These are phyloP conservation scores for Diaporthe caulivora DNA, from an alignment of 2,329 filamentous ascomycete genomes.

Conservation along the genomic window DNA sequence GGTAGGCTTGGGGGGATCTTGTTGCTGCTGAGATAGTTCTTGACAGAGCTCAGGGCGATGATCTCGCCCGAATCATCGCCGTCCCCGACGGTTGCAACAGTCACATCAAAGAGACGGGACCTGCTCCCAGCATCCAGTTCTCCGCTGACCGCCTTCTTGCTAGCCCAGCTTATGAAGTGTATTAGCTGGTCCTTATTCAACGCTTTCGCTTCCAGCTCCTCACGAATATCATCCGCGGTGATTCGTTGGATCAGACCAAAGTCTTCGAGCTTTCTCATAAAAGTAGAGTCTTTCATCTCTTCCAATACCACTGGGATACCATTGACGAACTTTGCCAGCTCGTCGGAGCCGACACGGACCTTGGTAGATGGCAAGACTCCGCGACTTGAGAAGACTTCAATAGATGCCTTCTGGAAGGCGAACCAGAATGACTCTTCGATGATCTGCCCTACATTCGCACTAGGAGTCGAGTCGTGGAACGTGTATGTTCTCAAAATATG, in stretches of 20 bases:
- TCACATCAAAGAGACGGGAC: slow-evolving; percentile 80
- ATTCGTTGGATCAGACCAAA: slow-evolving; percentile 91
- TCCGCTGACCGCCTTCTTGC: slow-evolving; percentile 76
- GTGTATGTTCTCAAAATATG: slow-evolving; percentile 91
- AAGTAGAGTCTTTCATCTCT: slow-evolving; percentile 77
- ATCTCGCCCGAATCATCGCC: slow-evolving; percentile 72
- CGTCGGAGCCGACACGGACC: slow-evolving; percentile 80
- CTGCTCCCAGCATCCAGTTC: slow-evolving; percentile 79
- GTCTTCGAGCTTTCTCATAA: slow-evolving; percentile 84
- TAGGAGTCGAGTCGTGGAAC: slow-evolving; percentile 91
- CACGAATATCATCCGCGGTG: slow-evolving; percentile 86
- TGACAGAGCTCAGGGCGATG: slow-evolving; percentile 81
- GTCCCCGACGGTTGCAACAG: slow-evolving; percentile 77
- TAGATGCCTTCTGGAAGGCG: slow-evolving; percentile 82
- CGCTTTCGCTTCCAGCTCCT: slow-evolving; percentile 85
- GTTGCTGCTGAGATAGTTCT: slow-evolving; percentile 79
- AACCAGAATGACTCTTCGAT: slow-evolving; percentile 98
- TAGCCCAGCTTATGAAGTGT: slow-evolving; percentile 88
- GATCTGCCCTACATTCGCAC: slow-evolving; percentile 82
- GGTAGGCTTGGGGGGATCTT: slow-evolving; percentile 87
- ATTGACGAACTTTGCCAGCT: slow-evolving; percentile 80
- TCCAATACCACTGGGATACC: slow-evolving; percentile 89
- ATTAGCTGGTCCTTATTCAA: slow-evolving; percentile 82
- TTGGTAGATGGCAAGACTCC: slow-evolving; percentile 88
- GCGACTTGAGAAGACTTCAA: slow-evolving; percentile 89